Conservation (phyloP, 768 basidiomycete species). For the Tricholomella constricta region DNA sequence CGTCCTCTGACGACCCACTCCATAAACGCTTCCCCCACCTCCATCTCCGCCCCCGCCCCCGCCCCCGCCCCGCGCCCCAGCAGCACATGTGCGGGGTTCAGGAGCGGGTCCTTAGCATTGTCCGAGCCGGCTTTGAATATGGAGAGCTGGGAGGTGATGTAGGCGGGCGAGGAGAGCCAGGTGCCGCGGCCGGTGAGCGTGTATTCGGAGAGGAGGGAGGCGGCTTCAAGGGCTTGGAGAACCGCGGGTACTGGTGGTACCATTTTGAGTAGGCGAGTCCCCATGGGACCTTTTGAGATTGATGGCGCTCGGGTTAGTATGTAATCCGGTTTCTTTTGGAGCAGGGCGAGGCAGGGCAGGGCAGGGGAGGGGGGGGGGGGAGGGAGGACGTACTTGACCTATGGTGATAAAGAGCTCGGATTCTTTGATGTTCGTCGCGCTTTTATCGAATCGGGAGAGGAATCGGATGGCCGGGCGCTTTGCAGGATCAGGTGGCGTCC, state of each 20-base stretch:
- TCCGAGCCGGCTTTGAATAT: constrained; percentile 47
- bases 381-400: constrained; percentile 39
- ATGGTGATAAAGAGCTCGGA: constrained; percentile 49
- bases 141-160: constrained; percentile 31
- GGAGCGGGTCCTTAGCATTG: constrained; percentile 33
- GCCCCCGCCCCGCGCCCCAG: constrained; percentile 30
- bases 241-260: constrained; percentile 61
- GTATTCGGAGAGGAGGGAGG: constrained; percentile 50
- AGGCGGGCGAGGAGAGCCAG: constrained; percentile 43
- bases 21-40: constrained; percentile 41
- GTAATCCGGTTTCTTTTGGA: no score
- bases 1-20: constrained; percentile 43
- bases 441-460: constrained; percentile 58
- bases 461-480: constrained; percentile 44
- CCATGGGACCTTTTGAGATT: constrained; percentile 65
- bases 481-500: constrained; percentile 26
- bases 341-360: no score
- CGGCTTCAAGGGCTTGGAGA: constrained; percentile 51
- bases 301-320: no score
- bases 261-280: constrained; percentile 51
- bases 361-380: background rate
- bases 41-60: constrained; percentile 25
- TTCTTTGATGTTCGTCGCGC: constrained; percentile 62
- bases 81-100: constrained; percentile 37
- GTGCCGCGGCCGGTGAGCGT: constrained; percentile 55